These are phyloP conservation scores for Aspergillus candidus DNA, from an alignment of 2,329 filamentous ascomycete genomes.

Conservation along the genomic window DNA sequence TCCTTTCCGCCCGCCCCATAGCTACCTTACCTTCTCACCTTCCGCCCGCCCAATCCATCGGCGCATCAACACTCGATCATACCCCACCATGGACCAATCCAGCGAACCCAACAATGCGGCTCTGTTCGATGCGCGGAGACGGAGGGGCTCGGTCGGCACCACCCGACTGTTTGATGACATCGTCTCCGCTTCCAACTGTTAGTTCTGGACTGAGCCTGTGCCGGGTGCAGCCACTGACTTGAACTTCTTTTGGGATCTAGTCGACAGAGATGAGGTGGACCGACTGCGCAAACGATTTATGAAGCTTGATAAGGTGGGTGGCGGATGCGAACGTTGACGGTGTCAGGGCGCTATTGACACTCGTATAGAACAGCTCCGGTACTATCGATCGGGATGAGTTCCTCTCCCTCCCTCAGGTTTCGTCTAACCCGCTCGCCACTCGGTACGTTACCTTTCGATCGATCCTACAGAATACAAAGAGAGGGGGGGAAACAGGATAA, in stretches of 20 bases:
- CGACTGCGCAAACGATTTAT: conserved; percentile 94
- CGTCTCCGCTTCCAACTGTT: conserved; percentile 94
- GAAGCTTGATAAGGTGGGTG: conserved; percentile 88
- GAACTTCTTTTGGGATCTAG: conserved; percentile 44
- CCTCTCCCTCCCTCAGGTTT: conserved; percentile 92
- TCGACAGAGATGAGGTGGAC: conserved; percentile 96
- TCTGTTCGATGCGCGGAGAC: conserved; percentile 39
- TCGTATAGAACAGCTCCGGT: conserved; percentile 79
- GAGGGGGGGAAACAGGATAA: neutral
- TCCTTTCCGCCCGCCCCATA: neutral
- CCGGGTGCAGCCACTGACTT: conserved; percentile 1
- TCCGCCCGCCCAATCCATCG: neutral
- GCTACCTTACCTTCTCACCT: neutral
- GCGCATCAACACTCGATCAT: conserved; percentile 19
- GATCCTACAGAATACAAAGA: neutral
- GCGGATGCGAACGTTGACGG: too few species aligned
- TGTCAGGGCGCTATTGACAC: neutral
- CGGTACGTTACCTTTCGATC: conserved; percentile 52
- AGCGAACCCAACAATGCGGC: conserved; percentile 40
- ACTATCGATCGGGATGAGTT: conserved; percentile 99
- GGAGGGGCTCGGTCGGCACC: conserved; percentile 44
- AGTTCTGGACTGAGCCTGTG: conserved; percentile 23
- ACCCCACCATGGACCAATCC: conserved; percentile 27
- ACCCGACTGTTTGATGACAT: conserved; percentile 84
- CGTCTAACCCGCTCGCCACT: conserved; percentile 93